These are phyloP conservation scores for Jamesozyma jinghongensis DNA, from an alignment of 805 yeast species.

Conservation along the genomic window DNA sequence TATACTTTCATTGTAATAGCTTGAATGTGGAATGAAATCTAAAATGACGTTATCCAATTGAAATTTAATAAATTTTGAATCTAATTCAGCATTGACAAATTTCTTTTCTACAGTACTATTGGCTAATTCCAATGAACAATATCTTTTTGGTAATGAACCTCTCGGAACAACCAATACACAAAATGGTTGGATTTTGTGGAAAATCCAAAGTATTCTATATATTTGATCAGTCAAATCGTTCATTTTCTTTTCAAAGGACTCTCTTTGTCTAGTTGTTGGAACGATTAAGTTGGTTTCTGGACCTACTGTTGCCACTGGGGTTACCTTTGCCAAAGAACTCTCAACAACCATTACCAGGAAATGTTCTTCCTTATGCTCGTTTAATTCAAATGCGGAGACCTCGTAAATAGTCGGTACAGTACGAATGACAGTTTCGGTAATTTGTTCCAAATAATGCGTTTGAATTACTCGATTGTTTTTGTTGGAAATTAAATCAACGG, in stretches of 20 bases:
- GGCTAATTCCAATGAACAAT: constrained; percentile 74
- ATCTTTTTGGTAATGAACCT: constrained; percentile 73
- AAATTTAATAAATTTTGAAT: constrained; percentile 76
- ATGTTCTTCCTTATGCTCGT: constrained; percentile 47
- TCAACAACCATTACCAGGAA: constrained; percentile 82
- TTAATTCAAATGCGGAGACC: constrained; percentile 76
- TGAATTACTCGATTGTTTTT: constrained; percentile 21
- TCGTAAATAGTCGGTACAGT: constrained; percentile 77
- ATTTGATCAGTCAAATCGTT: constrained; percentile 29
- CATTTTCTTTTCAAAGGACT: constrained; percentile 21
- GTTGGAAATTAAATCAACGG: background rate
- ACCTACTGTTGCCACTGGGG: constrained; percentile 1
- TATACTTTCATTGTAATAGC: constrained; percentile 27
- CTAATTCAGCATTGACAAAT: constrained; percentile 68
- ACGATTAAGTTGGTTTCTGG: constrained; percentile 1
- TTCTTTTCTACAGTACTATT: constrained; percentile 74
- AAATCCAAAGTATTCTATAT: constrained; percentile 32
- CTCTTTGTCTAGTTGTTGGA: constrained; percentile 11
- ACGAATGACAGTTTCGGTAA: constrained; percentile 74
- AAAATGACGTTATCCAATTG: constrained; percentile 30
- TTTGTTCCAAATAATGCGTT: constrained; percentile 73
- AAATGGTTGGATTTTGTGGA: constrained; percentile 68
- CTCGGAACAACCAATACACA: constrained; percentile 76
- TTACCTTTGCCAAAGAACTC: constrained; percentile 40
- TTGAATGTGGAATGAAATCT: constrained; percentile 30